Base-by-base conservation (phyloP, 2,329 filamentous ascomycete species). In the Sclerotinia trifoliorum region DNA sequence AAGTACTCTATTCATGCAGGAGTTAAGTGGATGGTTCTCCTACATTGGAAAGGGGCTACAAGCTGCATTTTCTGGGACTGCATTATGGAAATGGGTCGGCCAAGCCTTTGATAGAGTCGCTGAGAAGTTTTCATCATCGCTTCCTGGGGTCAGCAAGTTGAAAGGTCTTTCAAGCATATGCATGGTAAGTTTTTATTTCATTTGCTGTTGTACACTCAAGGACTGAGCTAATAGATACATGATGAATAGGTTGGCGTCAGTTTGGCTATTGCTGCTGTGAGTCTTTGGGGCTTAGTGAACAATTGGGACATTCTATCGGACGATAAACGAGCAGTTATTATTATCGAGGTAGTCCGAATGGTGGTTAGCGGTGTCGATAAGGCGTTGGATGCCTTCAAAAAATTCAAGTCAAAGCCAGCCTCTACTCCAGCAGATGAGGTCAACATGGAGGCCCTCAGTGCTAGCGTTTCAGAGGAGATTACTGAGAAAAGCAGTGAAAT, bases 361-460 rank as follows among this genome's bases (percentile, higher is more conserved):
- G 54, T 56, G n/a, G 24, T 56, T 32, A 26, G 54, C 15, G 54
- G 54, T n/a, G 29, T 56, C 54, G 54, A 56, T 56, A 56, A 56
- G 10, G 54, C 54, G 15, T 35, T 56, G 13, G 19, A 35, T 56
- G 54, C 54, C 19, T 56, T 56, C 29, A 56, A 56, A 39, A 10
- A 32, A 10, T 56, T 32, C 11, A 32, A 32, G 4, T 26, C 11
- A 6, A 58, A 58, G 7, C 15, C 32, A 8, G 35, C 21, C 35
- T 42, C 56, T 29, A 24, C 35, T n/a, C 56, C n/a, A 8, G 3
- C n/a, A 21, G 57, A 21, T 7, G 15, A 46, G 39, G 6, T 60
- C 7, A 29, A 60, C 10, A 46, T 60, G 42, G 57, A 26, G 24
- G 39, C n/a, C 19, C 39, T 60, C 3, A 46, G 32, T 11, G 6